Evolutionary conservation across 176 grass and related monocot genomes (phyloP), one percentile per base, ranked within the genome.

Genomic region (Puccinellia tenuiflora): DNA sequence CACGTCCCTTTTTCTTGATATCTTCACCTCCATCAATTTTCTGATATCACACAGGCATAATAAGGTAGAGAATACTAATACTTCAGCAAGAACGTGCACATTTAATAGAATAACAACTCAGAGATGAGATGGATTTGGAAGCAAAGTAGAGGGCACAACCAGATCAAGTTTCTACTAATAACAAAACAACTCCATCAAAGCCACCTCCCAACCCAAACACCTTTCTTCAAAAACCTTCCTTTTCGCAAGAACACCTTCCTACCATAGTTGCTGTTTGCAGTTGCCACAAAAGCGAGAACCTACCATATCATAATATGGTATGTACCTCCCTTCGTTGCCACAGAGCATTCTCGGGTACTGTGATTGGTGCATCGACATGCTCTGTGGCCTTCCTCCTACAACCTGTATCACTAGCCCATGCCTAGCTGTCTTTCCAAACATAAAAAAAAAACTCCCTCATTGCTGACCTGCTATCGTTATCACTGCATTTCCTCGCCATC

Each of bases 1-100:
- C 84, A 92, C 47, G 72, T 79, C 90, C 92, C 52, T 95, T 98
- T 75, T 90, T 87, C 88, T 95, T 93, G 46, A 85, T 86, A 93
- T 80, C 66, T 82, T 89, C 89, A 52, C 60, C 74, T 89, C 94
- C 92, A 38, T 92, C 90, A 68, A 98, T 95, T 93, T 91, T 98
- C 92, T 98, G 86, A 66, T 59, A 75, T 68, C 28, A 79, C 35
- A 63, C 29, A 85, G 17, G 63, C 42, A 53, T 61, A 68, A 45
- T 61, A 60, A 81, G 38, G 51, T 48, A 84, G 53, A 63, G 60
- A 35, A 68, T 30, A 74, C 39, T 66, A 73, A 20, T 64, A 79
- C 7, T 76, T 53, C n/a, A 79, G 51, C 35, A 53, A 72, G 8
- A 79, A 73, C 26, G 65, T 43, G 74, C 11, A 72, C 12, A 70